A percentile compares a stretch with the other conserved stretches of the same genome.
These are phyloP conservation scores for Leptographium procerum DNA, from an alignment of 2,329 filamentous ascomycete species.

Conservation along the genomic window DNA sequence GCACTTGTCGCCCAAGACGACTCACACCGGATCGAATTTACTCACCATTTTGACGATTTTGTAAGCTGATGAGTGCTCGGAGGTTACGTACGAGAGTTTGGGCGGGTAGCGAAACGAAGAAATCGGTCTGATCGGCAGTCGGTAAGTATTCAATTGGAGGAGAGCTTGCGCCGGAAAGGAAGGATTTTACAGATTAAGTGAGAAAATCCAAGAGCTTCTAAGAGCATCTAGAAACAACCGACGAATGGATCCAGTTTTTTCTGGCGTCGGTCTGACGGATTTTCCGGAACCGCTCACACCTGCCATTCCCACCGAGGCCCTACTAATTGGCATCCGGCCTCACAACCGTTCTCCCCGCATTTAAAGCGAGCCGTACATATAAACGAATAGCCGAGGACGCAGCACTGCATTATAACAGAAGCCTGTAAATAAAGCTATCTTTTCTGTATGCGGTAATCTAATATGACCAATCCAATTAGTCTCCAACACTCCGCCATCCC, in stretches of 20 bases:
- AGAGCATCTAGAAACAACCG: conserved; percentile 21
- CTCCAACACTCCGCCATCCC: neutral
- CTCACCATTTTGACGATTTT: conserved; percentile 15
- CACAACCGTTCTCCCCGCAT: neutral
- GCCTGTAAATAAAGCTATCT: neutral
- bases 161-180: conserved; percentile 6
- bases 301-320: neutral
- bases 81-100: neutral
- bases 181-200: conserved; percentile 10
- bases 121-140: neutral
- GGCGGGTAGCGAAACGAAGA: neutral
- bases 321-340: neutral
- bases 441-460: neutral
- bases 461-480: neutral
- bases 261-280: conserved; percentile 12
- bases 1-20: neutral
- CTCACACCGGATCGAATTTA: neutral
- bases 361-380: too few species aligned
- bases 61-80: neutral
- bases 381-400: neutral
- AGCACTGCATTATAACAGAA: neutral
- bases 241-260: conserved; percentile 14
- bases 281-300: conserved; percentile 13
- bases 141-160: neutral
- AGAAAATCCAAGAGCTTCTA: conserved; percentile 20